Conservation (phyloP, 1,284 basidiomycete genomes). For the Trametes hirsuta region DNA sequence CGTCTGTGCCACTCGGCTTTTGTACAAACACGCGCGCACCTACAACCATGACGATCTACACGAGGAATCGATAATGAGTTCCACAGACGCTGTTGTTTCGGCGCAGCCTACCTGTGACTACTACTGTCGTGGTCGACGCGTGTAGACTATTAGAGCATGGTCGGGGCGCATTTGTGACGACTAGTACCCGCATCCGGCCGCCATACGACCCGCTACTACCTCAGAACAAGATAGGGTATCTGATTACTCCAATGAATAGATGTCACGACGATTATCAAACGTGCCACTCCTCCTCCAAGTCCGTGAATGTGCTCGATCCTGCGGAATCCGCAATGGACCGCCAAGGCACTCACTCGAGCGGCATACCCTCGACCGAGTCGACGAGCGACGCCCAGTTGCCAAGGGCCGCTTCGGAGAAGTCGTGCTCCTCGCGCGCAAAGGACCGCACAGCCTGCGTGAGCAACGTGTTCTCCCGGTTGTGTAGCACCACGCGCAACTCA, state of each 20-base stretch:
- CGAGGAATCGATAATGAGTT: no score
- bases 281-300: not conserved
- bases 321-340: no score
- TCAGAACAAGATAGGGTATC: slow-evolving; percentile 4
- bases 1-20: no score
- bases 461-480: slow-evolving; percentile 85
- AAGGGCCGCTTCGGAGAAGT: slow-evolving; percentile 62
- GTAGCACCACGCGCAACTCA: slow-evolving; percentile 84
- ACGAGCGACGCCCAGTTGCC: slow-evolving; percentile 75
- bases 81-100: no score
- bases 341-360: slow-evolving; percentile 62
- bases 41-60: no score
- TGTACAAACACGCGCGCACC: no score
- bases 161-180: not conserved
- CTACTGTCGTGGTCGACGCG: not conserved
- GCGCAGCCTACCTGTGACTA: no score
- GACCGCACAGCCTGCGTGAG: slow-evolving; percentile 73
- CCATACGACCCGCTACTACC: not conserved
- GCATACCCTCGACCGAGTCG: slow-evolving; percentile 79
- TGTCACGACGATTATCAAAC: slow-evolving; percentile 3
- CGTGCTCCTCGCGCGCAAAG: slow-evolving; percentile 74
- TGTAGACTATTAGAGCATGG: not conserved
- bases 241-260: slow-evolving; percentile 13
- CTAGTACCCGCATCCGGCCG: no score
- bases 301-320: not conserved